A percentile compares a stretch with the other conserved stretches of the same genome.
Evolutionary conservation across 768 basidiomycete species (phyloP).

Genomic region (Naganishia randhawae): DNA sequence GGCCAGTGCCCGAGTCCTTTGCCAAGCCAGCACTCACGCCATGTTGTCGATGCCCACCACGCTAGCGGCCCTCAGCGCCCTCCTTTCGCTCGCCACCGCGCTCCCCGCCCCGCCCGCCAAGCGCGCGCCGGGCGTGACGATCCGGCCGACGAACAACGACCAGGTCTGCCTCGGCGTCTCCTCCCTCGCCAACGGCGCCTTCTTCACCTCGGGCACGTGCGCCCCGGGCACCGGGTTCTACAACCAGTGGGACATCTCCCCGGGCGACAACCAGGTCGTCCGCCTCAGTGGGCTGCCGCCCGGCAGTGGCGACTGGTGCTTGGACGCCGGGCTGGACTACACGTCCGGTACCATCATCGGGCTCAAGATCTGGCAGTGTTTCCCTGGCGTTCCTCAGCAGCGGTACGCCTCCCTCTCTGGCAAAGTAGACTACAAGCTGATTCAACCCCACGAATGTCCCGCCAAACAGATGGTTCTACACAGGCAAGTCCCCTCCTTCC

Average conservation of each 20-base stretch:
- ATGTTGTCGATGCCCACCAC: no score
- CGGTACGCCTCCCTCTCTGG: slow-evolving; percentile 1
- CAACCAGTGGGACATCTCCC: slow-evolving; percentile 15
- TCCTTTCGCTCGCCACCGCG: no score
- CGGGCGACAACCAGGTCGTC: slow-evolving; percentile 14
- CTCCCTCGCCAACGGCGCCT: neutral
- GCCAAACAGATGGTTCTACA: neutral
- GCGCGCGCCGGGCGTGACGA: slow-evolving; percentile 3
- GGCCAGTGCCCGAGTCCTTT: no score
- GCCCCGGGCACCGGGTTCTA: neutral
- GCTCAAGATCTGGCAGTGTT: slow-evolving; percentile 19
- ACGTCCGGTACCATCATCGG: neutral
- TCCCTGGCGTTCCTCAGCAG: slow-evolving; percentile 12
- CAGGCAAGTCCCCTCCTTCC: slow-evolving; percentile 2
- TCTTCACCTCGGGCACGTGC: neutral
- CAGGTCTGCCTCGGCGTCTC: neutral
- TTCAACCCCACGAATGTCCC: no score
- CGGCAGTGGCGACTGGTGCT: slow-evolving; percentile 10
- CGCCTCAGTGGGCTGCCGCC: slow-evolving; percentile 1
- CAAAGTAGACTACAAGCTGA: no score
- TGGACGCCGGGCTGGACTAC: slow-evolving; percentile 17
- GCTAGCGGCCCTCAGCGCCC: no score
- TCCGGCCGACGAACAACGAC: neutral
- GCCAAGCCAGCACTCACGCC: no score
- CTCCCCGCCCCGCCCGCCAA: neutral